A percentile compares a stretch with the other conserved stretches of the same genome.
Evolutionary conservation across 176 grass and related monocot species (phyloP).

Genomic region (Phoenix roebelenii): DNA sequence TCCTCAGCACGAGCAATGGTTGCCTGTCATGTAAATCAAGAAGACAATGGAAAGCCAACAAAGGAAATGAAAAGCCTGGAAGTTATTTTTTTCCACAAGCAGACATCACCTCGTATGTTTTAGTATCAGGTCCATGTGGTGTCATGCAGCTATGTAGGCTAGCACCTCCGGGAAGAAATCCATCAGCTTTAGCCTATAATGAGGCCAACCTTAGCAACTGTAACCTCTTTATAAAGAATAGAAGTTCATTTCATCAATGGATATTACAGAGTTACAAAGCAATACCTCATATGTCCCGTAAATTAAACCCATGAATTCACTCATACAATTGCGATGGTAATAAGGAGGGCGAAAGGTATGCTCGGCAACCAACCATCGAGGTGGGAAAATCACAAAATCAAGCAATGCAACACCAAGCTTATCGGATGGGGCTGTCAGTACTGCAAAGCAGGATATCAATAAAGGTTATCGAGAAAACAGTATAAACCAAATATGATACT

Average conservation of each 20-base stretch:
- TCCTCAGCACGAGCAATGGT: constrained; percentile 30
- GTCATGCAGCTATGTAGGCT: constrained; percentile 95
- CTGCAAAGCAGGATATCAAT: constrained; percentile 24
- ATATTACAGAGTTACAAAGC: background rate
- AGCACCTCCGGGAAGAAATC: constrained; percentile 84
- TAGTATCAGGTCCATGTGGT: constrained; percentile 90
- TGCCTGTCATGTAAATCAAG: constrained; percentile 23
- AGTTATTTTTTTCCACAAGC: background rate
- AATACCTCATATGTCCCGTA: constrained; percentile 66
- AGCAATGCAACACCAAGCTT: constrained; percentile 78
- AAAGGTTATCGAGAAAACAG: too few species aligned
- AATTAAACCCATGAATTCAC: constrained; percentile 85
- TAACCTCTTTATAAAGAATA: too few species aligned
- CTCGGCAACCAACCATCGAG: constrained; percentile 82
- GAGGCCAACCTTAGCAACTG: too few species aligned
- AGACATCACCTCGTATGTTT: constrained; percentile 56
- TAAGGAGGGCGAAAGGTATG: constrained; percentile 88
- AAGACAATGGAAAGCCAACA: background rate
- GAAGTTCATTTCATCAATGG: background rate
- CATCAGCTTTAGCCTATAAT: constrained; percentile 78
- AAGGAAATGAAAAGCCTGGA: background rate
- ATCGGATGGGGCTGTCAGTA: constrained; percentile 73
- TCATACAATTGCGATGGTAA: constrained; percentile 97
- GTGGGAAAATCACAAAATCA: constrained; percentile 92
- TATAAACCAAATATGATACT: too few species aligned